Evolutionary conservation across 106 monocot species (phyloP), one percentile per base, ranked within the genome.

Genomic region (Dioscorea dumetorum): DNA sequence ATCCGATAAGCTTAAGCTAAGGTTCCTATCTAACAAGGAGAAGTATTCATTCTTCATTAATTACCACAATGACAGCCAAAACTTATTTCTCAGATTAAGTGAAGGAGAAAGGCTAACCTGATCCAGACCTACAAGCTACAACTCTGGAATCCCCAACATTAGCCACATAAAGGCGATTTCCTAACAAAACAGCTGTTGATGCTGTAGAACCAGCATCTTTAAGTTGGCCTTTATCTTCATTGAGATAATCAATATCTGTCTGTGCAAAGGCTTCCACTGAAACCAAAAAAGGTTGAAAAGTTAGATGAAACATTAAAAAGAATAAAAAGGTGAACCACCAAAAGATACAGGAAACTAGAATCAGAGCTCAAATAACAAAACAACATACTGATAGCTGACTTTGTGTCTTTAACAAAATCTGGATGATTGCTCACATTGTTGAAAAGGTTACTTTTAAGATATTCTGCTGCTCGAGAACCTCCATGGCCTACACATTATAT

Each of bases 131-230:
- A 71, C 74, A 91, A 49, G 78, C 75, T 23, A 90, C 90, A 12
- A 72, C 86, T 74, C 86, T 86, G 31, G 90, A 90, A 67, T 90
- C 90, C 58, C 90, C 86, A 73, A 90, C 90, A 83, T 90, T 90
- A 67, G 90, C 90, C 63, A 86, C 83, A 61, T 81, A 48, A 68
- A 91, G 70, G 2, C 68, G 70, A 72, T 87, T 84, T 18, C 83
- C 81, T 28, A 90, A 50, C 63, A 90, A 71, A 52, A 90, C 35
- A 68, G 73, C 83, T 64, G 86, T 86, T 76, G 86, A 65, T 58
- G 90, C 90, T 67, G 90, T 87, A 70, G 90, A 91, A 33, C 87
- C 90, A 67, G 87, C 81, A 84, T 87, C 90, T 66, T 73, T 83
- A 31, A 73, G 74, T 24, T 77, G 69, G 51, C 74, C 69, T 22